phyloP scores from a whole-genome alignment of 345 rosid species.

The Dipteronia dyeriana region DNA sequence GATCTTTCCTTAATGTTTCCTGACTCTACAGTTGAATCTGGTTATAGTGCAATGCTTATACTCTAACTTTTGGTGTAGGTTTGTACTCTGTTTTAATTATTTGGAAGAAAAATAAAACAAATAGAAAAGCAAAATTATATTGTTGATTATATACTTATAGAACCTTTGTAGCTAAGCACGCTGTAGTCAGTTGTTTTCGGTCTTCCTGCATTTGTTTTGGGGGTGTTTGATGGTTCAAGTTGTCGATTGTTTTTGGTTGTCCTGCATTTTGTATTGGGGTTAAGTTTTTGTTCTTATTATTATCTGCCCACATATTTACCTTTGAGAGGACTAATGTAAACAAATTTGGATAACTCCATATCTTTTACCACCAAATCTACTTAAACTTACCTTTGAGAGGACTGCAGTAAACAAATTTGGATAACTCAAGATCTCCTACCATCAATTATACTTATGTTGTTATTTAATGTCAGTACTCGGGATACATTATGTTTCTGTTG shows the following conservation, averaged over 20 bases:
- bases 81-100: background rate
- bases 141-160: too few species aligned
- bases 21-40: conserved; percentile 64
- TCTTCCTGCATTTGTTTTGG: background rate
- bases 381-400: background rate
- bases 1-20: conserved; percentile 68
- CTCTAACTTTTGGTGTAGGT: conserved; percentile 9
- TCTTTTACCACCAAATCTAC: background rate
- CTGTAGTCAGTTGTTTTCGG: background rate
- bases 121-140: background rate
- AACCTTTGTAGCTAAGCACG: background rate
- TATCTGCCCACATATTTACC: background rate
- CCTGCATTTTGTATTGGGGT: too few species aligned
- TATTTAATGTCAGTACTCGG: background rate
- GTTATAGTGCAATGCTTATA: conserved; percentile 32
- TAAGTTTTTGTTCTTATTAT: background rate
- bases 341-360: background rate
- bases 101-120: background rate
- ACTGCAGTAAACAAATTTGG: background rate
- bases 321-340: background rate
- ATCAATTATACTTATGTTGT: background rate
- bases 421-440: background rate
- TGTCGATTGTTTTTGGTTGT: too few species aligned
- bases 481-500: background rate
- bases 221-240: background rate